phyloP scores from a whole-genome alignment of 2,329 filamentous ascomycete species.

The Didymella lethalis region DNA sequence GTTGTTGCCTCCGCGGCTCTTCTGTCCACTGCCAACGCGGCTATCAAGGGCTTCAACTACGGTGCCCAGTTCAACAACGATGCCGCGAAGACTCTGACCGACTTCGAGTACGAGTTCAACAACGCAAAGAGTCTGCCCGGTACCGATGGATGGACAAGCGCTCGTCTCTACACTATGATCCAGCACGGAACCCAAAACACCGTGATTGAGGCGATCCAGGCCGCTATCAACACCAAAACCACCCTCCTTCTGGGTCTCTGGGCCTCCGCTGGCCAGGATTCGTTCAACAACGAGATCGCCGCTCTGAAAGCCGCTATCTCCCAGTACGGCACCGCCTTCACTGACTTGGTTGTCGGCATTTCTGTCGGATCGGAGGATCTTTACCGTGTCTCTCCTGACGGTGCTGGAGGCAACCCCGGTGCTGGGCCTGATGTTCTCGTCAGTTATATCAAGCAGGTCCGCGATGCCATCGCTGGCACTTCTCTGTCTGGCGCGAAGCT shows the following conservation, averaged over 20 bases:
- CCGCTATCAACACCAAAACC: constrained; percentile 82
- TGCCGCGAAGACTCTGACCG: constrained; percentile 65
- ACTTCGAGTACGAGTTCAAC: constrained; percentile 76
- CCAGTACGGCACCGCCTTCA: constrained; percentile 72
- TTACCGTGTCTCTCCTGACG: constrained; percentile 68
- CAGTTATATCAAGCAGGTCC: constrained; percentile 74
- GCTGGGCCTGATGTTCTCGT: constrained; percentile 68
- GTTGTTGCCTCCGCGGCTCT: constrained; percentile 50
- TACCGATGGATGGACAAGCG: constrained; percentile 67
- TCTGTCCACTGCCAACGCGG: constrained; percentile 51
- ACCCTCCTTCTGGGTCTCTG: constrained; percentile 83
- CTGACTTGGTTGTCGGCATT: constrained; percentile 76
- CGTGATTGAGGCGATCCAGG: constrained; percentile 75
- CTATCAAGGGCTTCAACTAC: constrained; percentile 73
- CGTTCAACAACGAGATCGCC: constrained; percentile 75
- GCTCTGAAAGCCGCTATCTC: constrained; percentile 74
- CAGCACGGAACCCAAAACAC: constrained; percentile 71
- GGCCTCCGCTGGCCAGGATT: constrained; percentile 71
- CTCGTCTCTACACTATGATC: constrained; percentile 78
- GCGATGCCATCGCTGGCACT: constrained; percentile 69
- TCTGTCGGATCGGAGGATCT: constrained; percentile 85
- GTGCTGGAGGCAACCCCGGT: constrained; percentile 69
- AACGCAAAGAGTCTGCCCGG: constrained; percentile 69
- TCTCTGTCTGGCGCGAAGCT: constrained; percentile 65
- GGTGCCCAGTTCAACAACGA: constrained; percentile 69